Evolutionary conservation across 306 rosid species (phyloP), one percentile per base, ranked within the genome.

Genomic region (Trifolium fragiferum): DNA sequence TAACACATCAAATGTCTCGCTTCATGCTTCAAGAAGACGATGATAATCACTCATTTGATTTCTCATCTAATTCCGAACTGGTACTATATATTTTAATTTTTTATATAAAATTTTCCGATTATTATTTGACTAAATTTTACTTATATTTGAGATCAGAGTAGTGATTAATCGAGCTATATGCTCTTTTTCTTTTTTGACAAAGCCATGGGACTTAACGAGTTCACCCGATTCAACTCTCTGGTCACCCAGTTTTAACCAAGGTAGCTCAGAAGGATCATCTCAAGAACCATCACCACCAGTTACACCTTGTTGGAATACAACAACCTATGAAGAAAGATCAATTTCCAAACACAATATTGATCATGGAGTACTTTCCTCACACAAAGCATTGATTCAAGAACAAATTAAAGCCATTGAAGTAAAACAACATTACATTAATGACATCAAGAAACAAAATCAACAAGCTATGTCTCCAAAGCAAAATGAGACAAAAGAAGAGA

Each of bases 331-430:
- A 65, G 79, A 74, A 62, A 57, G 10, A 49, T 70, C 73, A 12
- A 46, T 51, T 32, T 37, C 63, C 1, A 43, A 23, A 30, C 33
- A 4, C 33, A 30, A 30, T 30, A 30, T 30, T 30, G 33, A 30
- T 27, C 32, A 27, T 30, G 33, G 6, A 30, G 33, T 30, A 30
- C 33, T 30, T 27, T 62, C 7, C 6, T 64, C 81, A 2, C 9
- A 54, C 49, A 86, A 65, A 50, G 49, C 71, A 51, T 83, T 81
- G 25, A 43, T 83, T 51, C 63, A 71, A 30, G 68, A 84, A 51
- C 96, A 86, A 84, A 77, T 82, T 53, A 88, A 84, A 67, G 87
- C 89, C 21, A 47, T 80, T 43, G 84, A 86, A 81, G 92, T 85
- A 80, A 82, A 63, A 63, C 25, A 63, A 10, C 27, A 62, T 3